These are phyloP conservation scores for Lachancea cidri DNA, from an alignment of 805 yeast genomes.

Conservation along the genomic window DNA sequence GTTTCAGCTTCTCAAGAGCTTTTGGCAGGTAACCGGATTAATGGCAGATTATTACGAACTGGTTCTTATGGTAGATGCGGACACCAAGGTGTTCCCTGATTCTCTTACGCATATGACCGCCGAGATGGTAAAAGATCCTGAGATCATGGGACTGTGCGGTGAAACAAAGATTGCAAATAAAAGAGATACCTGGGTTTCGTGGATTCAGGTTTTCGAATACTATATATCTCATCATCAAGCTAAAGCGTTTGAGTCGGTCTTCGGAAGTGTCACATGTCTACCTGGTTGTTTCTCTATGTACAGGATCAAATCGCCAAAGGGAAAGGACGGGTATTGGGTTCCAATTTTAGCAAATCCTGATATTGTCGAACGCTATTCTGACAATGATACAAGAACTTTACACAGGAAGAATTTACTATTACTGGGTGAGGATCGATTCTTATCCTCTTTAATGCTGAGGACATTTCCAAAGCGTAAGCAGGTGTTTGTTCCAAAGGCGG, in stretches of 20 bases:
- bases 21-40: conserved; percentile 80
- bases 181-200: conserved; percentile 79
- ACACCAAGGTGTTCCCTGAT: conserved; percentile 83
- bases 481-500: conserved; percentile 83
- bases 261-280: conserved; percentile 90
- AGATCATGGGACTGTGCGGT: conserved; percentile 89
- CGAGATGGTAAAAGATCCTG: conserved; percentile 81
- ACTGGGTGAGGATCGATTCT: conserved; percentile 86
- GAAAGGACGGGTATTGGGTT: conserved; percentile 77
- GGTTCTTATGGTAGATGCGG: conserved; percentile 92
- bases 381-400: conserved; percentile 71
- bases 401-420: conserved; percentile 81
- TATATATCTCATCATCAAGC: conserved; percentile 92
- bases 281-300: conserved; percentile 96
- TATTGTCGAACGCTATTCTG: conserved; percentile 86
- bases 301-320: conserved; percentile 88
- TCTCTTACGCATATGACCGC: conserved; percentile 86
- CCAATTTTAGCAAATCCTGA: conserved; percentile 91
- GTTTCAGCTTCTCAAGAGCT: conserved; percentile 64
- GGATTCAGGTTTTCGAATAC: conserved; percentile 90
- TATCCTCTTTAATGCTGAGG: conserved; percentile 77
- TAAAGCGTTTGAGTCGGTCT: conserved; percentile 90
- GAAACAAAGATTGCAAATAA: conserved; percentile 90
- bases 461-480: conserved; percentile 89
- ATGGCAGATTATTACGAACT: conserved; percentile 80